These are phyloP conservation scores for Musa balbisiana DNA, from an alignment of 202 grass and related monocot species.

Conservation along the genomic window DNA sequence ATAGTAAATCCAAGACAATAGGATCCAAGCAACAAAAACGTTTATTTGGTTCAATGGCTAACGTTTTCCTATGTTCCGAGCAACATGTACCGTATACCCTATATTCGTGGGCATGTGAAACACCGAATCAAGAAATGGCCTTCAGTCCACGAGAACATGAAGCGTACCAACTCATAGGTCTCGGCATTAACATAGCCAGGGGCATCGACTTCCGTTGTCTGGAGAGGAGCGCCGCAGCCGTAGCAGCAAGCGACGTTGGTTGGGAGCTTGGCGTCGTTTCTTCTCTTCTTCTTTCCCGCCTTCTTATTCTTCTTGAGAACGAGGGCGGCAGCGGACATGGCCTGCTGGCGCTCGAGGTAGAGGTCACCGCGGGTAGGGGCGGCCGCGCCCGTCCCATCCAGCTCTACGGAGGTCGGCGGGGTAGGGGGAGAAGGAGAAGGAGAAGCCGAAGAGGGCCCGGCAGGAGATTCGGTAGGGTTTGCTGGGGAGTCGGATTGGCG, in stretches of 20 bases:
- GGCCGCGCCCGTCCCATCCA: slow-evolving; percentile 44
- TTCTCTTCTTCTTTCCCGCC: slow-evolving; percentile 48
- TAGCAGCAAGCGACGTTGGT: slow-evolving; percentile 58
- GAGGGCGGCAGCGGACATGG: slow-evolving; percentile 30
- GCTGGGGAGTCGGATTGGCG: not conserved
- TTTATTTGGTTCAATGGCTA: too few relatives aligned
- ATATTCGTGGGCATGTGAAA: not conserved
- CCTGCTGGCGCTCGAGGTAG: slow-evolving; percentile 53
- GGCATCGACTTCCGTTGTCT: slow-evolving; percentile 50
- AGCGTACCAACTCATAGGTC: slow-evolving; percentile 61
- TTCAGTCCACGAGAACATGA: not conserved
- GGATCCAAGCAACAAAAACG: too few relatives aligned
- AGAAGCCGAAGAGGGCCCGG: not conserved
- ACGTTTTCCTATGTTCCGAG: too few relatives aligned
- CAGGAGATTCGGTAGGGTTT: slow-evolving; percentile 3
- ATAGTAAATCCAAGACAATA: too few relatives aligned
- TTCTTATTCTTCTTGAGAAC: slow-evolving; percentile 33
- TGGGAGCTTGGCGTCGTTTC: slow-evolving; percentile 27
- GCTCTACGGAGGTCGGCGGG: not conserved
- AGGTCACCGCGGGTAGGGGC: slow-evolving; percentile 57
- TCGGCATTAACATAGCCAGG: slow-evolving; percentile 60
- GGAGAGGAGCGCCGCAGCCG: slow-evolving; percentile 78
- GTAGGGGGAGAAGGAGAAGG: not conserved
- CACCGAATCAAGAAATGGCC: not conserved
- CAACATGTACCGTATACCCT: not conserved